phyloP scores from a whole-genome alignment of 306 rosid species.

The Ochetophila trinervis region DNA sequence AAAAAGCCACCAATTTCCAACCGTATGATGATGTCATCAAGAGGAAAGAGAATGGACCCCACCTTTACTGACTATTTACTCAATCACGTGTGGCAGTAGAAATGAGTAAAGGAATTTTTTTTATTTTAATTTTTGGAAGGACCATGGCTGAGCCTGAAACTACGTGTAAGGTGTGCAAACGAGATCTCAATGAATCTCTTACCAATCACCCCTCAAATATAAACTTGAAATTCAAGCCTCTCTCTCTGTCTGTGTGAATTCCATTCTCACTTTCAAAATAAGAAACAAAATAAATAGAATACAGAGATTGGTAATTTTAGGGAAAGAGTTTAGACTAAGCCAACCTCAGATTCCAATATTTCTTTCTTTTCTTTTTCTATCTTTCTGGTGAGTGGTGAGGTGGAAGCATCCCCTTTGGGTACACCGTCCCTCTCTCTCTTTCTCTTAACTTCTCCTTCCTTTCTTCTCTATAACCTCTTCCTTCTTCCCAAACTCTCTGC shows the following conservation, averaged over 20 bases:
- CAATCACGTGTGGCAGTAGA: slow-evolving; percentile 37
- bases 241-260: no score
- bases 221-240: no score
- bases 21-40: not conserved
- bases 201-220: no score
- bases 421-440: slow-evolving; percentile 26
- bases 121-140: no score
- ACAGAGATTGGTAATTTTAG: not conserved
- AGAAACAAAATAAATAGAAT: slow-evolving; percentile 6
- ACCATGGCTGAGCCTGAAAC: no score
- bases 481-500: not conserved
- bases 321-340: slow-evolving; percentile 1
- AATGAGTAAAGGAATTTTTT: slow-evolving; percentile 10
- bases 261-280: not conserved
- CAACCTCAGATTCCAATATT: slow-evolving; percentile 23
- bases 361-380: not conserved
- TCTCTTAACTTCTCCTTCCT: slow-evolving; percentile 7
- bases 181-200: no score
- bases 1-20: not conserved
- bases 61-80: slow-evolving; percentile 42
- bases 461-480: slow-evolving; percentile 13
- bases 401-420: slow-evolving; percentile 46
- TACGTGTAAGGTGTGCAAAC: no score
- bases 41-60: slow-evolving; percentile 27
- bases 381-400: slow-evolving; percentile 35